Conservation (phyloP, 75 land plant species). For the Selaginella tamariscina region DNA sequence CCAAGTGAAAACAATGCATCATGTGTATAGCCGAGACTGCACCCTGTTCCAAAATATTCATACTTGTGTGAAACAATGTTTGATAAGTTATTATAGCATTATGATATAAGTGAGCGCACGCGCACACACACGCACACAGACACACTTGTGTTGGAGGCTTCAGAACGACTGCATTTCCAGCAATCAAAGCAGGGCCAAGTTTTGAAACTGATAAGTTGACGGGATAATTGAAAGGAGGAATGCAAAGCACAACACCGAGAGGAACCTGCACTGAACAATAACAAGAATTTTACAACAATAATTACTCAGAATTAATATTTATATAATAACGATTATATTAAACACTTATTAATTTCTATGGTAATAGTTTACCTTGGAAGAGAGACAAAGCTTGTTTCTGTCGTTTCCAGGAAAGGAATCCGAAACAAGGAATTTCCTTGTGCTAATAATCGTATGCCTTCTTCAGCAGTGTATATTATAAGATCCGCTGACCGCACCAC, state of each 20-base stretch:
- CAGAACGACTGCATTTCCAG: conserved; percentile 10
- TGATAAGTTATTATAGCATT: too few species aligned
- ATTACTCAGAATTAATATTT: background rate
- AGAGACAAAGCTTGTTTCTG: background rate
- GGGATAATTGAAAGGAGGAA: conserved; percentile 11
- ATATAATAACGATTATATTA: too few species aligned
- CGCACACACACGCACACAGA: too few species aligned
- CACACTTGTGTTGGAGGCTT: conserved; percentile 9
- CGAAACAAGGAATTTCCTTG: conserved; percentile 6
- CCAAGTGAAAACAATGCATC: conserved; percentile 14
- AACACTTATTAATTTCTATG: too few species aligned
- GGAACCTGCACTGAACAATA: conserved; percentile 3
- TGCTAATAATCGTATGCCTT: background rate
- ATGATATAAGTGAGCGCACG: too few species aligned
- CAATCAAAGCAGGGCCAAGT: conserved; percentile 3
- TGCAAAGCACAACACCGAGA: conserved; percentile 6
- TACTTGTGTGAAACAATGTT: too few species aligned
- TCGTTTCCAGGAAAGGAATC: conserved; percentile 11
- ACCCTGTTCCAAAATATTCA: background rate
- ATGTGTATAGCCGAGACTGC: conserved; percentile 7
- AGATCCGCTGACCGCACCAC: conserved; percentile 12
- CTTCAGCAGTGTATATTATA: conserved; percentile 5
- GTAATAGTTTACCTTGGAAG: conserved; percentile 6
- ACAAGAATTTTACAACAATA: background rate
- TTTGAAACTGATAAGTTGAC: conserved; percentile 6